Conservation (phyloP, 148 eudicot genomes). For the Diospyros kaki region DNA sequence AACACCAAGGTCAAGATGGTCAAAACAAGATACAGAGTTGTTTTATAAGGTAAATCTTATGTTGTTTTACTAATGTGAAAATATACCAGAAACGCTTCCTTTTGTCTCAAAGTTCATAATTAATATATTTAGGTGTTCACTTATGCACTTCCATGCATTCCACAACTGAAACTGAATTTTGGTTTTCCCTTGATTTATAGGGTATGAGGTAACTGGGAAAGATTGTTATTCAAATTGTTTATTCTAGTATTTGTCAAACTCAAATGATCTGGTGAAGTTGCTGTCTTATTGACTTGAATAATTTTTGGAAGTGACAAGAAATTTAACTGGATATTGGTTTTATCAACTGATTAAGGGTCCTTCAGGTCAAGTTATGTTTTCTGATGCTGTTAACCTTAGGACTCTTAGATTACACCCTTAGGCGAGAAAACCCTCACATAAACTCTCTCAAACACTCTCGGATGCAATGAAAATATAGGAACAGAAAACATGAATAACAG, state of each 20-base stretch:
- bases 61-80: background rate
- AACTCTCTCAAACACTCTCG: no score
- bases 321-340: no score
- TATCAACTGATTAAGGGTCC: no score
- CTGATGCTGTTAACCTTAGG: no score
- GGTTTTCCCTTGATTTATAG: background rate
- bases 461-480: no score
- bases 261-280: no score
- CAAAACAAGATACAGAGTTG: constrained; percentile 76
- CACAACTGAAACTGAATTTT: background rate
- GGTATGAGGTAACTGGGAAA: background rate
- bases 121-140: background rate
- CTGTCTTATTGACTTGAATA: no score
- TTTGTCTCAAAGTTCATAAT: background rate
- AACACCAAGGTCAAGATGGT: constrained; percentile 57
- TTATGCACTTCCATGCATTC: background rate
- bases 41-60: constrained; percentile 60
- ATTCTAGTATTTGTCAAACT: background rate
- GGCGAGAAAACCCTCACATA: no score
- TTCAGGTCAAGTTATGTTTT: no score
- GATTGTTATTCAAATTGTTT: background rate
- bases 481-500: no score
- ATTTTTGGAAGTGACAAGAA: no score
- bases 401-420: no score
- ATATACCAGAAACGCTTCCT: background rate